Conservation (phyloP, 2,329 filamentous ascomycete species). For the Calonectria hawksworthii region DNA sequence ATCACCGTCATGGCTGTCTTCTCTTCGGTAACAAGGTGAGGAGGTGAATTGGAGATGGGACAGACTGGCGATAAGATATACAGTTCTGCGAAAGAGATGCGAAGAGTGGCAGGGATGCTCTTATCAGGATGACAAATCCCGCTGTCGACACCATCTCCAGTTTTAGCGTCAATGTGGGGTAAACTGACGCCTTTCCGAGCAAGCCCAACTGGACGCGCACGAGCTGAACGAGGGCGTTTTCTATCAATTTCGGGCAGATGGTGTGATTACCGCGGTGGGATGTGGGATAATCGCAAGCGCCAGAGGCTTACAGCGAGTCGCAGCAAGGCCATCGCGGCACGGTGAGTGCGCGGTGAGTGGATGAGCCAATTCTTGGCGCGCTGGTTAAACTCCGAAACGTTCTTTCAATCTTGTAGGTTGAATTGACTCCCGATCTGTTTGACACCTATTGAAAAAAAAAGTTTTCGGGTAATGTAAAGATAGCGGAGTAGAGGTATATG, state of each 20-base stretch:
- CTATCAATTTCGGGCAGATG: slow-evolving; percentile 32
- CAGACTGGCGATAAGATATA: slow-evolving; percentile 3
- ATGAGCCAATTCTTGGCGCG: neutral
- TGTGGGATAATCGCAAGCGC: slow-evolving; percentile 20
- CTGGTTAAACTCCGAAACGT: neutral
- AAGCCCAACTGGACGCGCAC: slow-evolving; percentile 13
- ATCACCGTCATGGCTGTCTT: slow-evolving; percentile 36
- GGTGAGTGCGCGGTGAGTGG: too few species aligned
- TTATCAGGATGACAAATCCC: slow-evolving; percentile 42
- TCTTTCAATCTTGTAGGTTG: neutral
- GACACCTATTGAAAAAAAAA: neutral
- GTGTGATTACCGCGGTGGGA: slow-evolving; percentile 34
- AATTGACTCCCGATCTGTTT: neutral
- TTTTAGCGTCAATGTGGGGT: slow-evolving; percentile 43
- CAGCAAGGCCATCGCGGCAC: too few species aligned
- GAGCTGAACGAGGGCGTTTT: neutral
- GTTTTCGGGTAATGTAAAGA: too few species aligned
- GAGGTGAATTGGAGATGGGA: neutral
- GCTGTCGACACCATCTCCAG: neutral
- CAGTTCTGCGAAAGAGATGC: neutral
- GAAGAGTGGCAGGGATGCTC: neutral
- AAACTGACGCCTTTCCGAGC: slow-evolving; percentile 37
- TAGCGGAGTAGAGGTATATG: neutral
- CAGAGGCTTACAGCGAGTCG: neutral
- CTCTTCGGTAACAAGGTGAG: neutral